Base-by-base conservation (phyloP, 202 grass and related monocot genomes). In the Carex arenaria region DNA sequence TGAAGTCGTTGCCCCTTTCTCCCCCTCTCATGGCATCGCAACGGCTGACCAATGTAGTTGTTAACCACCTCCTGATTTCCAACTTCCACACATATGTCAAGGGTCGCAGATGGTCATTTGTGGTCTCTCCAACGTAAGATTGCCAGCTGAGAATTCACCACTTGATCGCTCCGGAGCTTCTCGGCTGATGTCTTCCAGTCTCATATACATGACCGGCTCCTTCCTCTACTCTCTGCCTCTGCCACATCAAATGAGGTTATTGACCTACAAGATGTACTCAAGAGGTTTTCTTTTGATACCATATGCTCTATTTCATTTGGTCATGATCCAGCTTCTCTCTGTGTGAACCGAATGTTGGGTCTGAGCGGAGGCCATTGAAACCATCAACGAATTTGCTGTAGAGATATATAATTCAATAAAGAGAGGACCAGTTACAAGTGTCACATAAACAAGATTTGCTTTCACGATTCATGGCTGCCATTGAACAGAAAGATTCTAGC, bases 271-370 rank as follows among this genome's bases (percentile, higher is more conserved):
- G 86, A 90, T 62, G 79, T 80, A 19, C 85, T 97, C 19, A 81
- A 90, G 7, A 86, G 91, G 80, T 92, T 97, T 67, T 61, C 84
- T 26, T 97, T 94, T 64, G 89, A 86, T 63, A 68, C 47, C 67
- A 87, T 97, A 65, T 94, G 89, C 86, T 68, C 87, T 10, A 78
- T 94, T 72, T 89, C 91, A 43, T 92, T 97, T 64, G 94, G 89
- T 19, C 78, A 86, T 55, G 89, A 92, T 23, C 66, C 47, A 26
- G 14, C 53, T 28, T 87, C 85, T 51, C 85, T 97, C 26, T 11
- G 31, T 31, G 55, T 79, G 1, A 61, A 83, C 7, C 14, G 40
- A 38, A n/a, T n/a, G n/a, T 91, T 49, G 89, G 94, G 34, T 84
- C 56, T 4, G 90, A 92, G 10, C 81, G 91, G 47, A 72, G 67